phyloP scores from a whole-genome alignment of 176 grass and related monocot species.

The Rhynchospora tenuis region DNA sequence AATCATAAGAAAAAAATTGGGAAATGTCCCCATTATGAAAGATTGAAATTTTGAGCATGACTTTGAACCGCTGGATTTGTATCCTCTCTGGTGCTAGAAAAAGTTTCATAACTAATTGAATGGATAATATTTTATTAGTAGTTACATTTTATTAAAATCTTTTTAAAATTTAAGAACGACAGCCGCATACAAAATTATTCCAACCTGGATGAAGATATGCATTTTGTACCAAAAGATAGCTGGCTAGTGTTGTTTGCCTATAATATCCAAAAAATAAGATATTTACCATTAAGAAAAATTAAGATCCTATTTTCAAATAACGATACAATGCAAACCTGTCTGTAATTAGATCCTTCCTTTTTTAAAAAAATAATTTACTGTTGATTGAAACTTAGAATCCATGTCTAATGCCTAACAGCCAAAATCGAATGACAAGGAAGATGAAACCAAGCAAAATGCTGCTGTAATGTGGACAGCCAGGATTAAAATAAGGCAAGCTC shows the following conservation, averaged over 20 bases:
- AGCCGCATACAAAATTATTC: no score
- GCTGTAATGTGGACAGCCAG: slow-evolving; percentile 9
- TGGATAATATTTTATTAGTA: not conserved
- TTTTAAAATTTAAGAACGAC: not conserved
- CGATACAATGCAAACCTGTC: not conserved
- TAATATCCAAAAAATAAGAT: no score
- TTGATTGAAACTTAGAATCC: slow-evolving; percentile 8
- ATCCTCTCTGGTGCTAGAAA: no score
- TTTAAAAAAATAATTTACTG: not conserved
- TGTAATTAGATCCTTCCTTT: not conserved
- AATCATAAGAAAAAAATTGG: not conserved
- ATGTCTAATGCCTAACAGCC: not conserved
- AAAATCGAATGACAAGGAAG: slow-evolving; percentile 13
- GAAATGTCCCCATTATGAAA: not conserved
- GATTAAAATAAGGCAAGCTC: not conserved
- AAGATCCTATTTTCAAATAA: not conserved
- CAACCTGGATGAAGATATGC: no score
- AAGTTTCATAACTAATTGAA: no score
- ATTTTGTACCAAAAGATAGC: no score
- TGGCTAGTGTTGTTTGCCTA: no score
- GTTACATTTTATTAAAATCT: not conserved
- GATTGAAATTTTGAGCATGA: not conserved
- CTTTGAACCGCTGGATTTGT: not conserved
- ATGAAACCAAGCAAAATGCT: slow-evolving; percentile 24
- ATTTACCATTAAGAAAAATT: not conserved